Conservation (phyloP, 78 protist genomes). For the Guillardia theta region DNA sequence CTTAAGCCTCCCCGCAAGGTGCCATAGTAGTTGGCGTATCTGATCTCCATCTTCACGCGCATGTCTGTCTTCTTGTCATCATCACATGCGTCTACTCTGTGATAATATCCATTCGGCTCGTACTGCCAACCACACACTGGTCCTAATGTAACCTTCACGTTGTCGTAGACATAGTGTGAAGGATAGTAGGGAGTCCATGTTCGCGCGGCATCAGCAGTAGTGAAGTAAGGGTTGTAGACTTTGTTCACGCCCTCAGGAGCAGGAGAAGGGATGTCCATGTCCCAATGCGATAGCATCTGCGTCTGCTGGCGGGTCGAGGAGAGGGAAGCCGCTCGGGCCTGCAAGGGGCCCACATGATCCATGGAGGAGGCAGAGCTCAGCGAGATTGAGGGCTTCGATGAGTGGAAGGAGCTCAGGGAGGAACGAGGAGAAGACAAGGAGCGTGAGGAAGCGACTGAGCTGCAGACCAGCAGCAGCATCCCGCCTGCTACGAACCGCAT, state of each 20-base stretch:
- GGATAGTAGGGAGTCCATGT: background rate
- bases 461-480: too few relatives aligned
- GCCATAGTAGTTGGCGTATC: background rate
- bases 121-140: background rate
- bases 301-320: background rate
- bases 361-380: too few relatives aligned
- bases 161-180: background rate
- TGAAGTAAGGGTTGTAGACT: background rate
- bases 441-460: too few relatives aligned
- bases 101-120: background rate
- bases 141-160: background rate
- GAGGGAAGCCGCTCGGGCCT: too few relatives aligned
- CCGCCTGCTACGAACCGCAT: too few relatives aligned
- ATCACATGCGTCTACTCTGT: background rate
- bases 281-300: background rate
- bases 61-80: background rate
- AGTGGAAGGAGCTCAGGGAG: too few relatives aligned
- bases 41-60: background rate
- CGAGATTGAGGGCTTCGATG: too few relatives aligned
- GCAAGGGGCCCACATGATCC: too few relatives aligned
- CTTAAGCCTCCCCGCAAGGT: background rate
- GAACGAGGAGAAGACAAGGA: too few relatives aligned
- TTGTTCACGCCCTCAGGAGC: background rate
- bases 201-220: background rate
- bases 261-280: background rate